A percentile compares a stretch with the other conserved stretches of the same genome.
Evolutionary conservation across 2,329 filamentous ascomycete species (phyloP).

Genomic region (Zalaria obscura): DNA sequence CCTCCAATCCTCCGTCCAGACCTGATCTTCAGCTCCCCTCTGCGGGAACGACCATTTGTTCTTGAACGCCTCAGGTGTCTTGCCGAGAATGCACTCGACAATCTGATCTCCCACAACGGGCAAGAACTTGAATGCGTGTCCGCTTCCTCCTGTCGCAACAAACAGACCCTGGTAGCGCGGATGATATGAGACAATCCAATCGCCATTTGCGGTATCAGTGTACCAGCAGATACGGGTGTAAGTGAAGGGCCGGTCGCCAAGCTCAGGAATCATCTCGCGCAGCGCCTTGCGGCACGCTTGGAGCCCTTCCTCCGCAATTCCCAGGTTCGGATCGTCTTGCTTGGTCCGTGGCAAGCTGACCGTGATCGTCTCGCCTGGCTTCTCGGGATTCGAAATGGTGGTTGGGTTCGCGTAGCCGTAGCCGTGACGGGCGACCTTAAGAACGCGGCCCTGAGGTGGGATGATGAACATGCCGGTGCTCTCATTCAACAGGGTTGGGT

Average conservation of each 20-base stretch:
- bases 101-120: constrained; percentile 43
- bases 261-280: constrained; percentile 32
- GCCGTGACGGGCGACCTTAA: constrained; percentile 37
- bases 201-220: constrained; percentile 40
- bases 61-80: constrained; percentile 30
- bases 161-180: constrained; percentile 37
- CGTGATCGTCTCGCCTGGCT: constrained; percentile 21
- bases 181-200: constrained; percentile 40
- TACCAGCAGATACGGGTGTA: constrained; percentile 41
- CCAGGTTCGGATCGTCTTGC: constrained; percentile 24
- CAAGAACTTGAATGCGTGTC: constrained; percentile 49
- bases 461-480: constrained; percentile 61
- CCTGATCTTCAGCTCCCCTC: constrained; percentile 17
- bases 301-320: constrained; percentile 48
- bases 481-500: constrained; percentile 62
- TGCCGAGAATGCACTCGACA: constrained; percentile 34
- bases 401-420: constrained; percentile 35
- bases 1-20: constrained; percentile 24
- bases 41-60: constrained; percentile 46
- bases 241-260: constrained; percentile 28
- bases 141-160: constrained; percentile 46
- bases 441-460: constrained; percentile 38
- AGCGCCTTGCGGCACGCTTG: constrained; percentile 47
- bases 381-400: constrained; percentile 32
- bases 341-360: constrained; percentile 37